Evolutionary conservation across 177 flowering plant species (phyloP), one percentile per base, ranked within the genome.

Genomic region (Tripterygium wilfordii): DNA sequence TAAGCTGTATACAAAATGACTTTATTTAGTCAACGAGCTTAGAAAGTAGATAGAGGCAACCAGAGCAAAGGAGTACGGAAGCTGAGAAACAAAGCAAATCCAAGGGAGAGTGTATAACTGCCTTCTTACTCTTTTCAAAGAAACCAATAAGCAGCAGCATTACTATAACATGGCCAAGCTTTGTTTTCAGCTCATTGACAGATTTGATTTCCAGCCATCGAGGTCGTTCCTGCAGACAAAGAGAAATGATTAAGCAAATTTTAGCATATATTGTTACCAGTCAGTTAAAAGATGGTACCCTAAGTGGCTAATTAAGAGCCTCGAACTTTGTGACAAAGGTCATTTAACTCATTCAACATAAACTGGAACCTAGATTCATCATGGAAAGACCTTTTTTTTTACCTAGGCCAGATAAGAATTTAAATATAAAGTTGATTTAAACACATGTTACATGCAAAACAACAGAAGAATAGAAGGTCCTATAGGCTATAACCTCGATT

Each of bases 151-250:
- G 79, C 52, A 88, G 88, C 42, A 85, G 77, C 87, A 79, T 88
- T 67, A 88, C 96, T 46, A 88, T 88, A 7, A 88, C 95, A 56
- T 88, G 96, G 13, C 96, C 96, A 16, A 88, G 69, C 66, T 85
- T 88, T 3, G 91, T 85, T 62, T 88, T 85, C 57, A 88, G 76
- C 66, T 83, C 91, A 26, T 78, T 81, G 7, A 88, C 74, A 0
- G 91, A 59, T 45, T 71, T 74, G 40, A 88, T 73, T 48, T 85
- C 79, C 21, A 88, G 42, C 96, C 96, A 88, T 52, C 68, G 60
- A 0, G 96, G 96, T 15, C 96, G 62, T 58, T 85, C 85, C 96
- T 88, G 74, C 36, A 65, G 14, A 21, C 2, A 54, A 52, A 19
- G 8, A 14, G 48, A 10, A 40, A 21, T 7, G 1, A 27, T 13